Conservation (phyloP, 2,329 filamentous ascomycete species). For the Trichoderma sp. region DNA sequence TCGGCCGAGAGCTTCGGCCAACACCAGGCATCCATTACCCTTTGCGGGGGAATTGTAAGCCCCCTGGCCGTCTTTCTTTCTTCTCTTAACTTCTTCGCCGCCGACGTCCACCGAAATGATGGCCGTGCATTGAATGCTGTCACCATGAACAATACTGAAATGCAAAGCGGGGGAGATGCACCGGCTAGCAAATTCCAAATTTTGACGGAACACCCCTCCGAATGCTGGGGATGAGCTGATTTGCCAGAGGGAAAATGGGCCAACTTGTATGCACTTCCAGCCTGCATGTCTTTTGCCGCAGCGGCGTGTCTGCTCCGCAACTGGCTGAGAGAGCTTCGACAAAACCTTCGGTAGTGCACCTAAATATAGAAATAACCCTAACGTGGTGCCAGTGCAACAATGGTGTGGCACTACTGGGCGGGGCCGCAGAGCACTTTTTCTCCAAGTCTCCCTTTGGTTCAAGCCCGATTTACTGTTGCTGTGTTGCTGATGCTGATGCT, state of each 20-base stretch:
- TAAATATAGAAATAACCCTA: constrained; percentile 21
- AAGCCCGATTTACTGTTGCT: neutral
- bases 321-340: constrained; percentile 19
- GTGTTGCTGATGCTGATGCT: neutral
- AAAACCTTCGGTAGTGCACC: constrained; percentile 10
- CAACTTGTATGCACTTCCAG: neutral
- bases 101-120: neutral
- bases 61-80: neutral
- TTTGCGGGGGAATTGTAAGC: neutral
- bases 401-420: constrained; percentile 9
- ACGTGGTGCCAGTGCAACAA: constrained; percentile 5
- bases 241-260: neutral
- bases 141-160: neutral
- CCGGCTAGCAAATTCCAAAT: neutral
- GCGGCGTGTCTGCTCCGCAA: neutral
- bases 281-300: constrained; percentile 6
- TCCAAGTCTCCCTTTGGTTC: neutral
- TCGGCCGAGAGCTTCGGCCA: neutral
- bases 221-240: neutral
- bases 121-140: neutral
- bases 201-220: neutral
- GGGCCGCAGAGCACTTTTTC: constrained; percentile 1
- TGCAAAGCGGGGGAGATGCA: neutral
- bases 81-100: neutral
- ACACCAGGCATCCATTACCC: neutral